Evolutionary conservation across 208 protist species (phyloP).

Genomic region (Leptomonas pyrrhocoris): DNA sequence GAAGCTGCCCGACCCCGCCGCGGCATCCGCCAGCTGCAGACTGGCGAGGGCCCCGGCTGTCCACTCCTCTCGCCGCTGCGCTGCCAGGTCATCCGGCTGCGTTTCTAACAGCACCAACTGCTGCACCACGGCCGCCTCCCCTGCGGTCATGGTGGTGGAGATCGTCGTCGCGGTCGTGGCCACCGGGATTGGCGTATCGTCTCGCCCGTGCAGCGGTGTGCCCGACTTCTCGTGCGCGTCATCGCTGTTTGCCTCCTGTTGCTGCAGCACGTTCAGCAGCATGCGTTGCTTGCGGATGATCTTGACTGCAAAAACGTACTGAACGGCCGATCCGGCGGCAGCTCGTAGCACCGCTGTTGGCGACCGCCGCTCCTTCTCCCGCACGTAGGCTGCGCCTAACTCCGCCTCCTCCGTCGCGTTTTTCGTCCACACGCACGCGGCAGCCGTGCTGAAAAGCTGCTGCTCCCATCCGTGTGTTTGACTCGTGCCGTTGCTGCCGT

Average conservation of each 20-base stretch:
- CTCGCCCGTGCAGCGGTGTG: no score
- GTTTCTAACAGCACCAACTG: conserved; percentile 51
- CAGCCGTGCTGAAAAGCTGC: conserved; percentile 18
- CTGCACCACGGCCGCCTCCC: conserved; percentile 31
- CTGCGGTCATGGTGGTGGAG: not conserved
- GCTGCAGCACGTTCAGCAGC: conserved; percentile 33
- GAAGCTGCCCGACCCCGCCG: conserved; percentile 30
- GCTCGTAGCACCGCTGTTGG: conserved; percentile 14
- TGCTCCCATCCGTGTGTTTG: not conserved
- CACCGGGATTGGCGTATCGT: not conserved
- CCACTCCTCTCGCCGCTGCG: conserved; percentile 30
- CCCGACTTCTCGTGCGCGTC: no score
- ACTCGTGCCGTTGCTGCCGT: not conserved
- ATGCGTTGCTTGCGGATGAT: conserved; percentile 52
- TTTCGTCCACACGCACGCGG: not conserved
- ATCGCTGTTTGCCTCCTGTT: conserved; percentile 10
- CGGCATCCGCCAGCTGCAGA: conserved; percentile 34
- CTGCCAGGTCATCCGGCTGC: conserved; percentile 40
- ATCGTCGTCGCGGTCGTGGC: not conserved
- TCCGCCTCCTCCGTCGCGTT: conserved; percentile 16
- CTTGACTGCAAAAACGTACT: conserved; percentile 49
- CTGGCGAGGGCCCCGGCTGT: conserved; percentile 11
- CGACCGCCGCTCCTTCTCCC: conserved; percentile 10
- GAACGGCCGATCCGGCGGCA: not conserved
- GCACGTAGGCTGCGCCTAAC: conserved; percentile 21